These are phyloP conservation scores for Geum urbanum DNA, from an alignment of 306 rosid genomes.

Conservation along the genomic window DNA sequence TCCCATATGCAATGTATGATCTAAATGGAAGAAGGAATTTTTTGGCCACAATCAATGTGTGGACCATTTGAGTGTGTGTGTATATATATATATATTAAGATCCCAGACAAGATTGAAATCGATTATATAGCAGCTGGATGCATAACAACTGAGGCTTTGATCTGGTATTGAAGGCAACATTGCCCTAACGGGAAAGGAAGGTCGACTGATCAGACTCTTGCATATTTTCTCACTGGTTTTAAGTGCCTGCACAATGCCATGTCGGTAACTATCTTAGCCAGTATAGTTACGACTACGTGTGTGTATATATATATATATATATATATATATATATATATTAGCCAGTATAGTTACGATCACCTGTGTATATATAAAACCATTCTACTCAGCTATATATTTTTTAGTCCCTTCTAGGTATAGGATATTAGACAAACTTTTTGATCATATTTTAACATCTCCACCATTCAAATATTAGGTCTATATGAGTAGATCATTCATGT, in stretches of 20 bases:
- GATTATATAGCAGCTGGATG: neutral
- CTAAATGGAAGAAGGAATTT: neutral
- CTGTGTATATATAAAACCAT: too few relatives aligned
- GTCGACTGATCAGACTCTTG: conserved; percentile 5
- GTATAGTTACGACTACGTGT: conserved; percentile 17
- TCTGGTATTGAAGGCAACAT: conserved; percentile 13
- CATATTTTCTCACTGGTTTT: conserved; percentile 1
- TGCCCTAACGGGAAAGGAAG: conserved; percentile 19
- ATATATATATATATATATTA: too few relatives aligned
- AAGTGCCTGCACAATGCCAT: conserved; percentile 10
- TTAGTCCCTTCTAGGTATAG: too few relatives aligned
- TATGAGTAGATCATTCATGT: too few relatives aligned
- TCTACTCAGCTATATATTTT: too few relatives aligned
- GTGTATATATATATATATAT: too few relatives aligned
- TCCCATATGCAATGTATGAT: neutral
- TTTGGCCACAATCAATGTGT: neutral
- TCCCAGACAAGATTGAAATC: conserved; percentile 15
- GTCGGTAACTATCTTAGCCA: neutral
- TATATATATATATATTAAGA: too few relatives aligned
- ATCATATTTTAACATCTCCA: too few relatives aligned
- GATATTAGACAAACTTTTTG: too few relatives aligned
- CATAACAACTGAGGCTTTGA: conserved; percentile 1
- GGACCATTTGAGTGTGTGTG: neutral
- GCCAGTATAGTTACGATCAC: too few relatives aligned
- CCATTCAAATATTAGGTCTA: too few relatives aligned